Evolutionary conservation across 305 asterid species (phyloP).

Genomic region (Fraxinus xanthoxyloides): DNA sequence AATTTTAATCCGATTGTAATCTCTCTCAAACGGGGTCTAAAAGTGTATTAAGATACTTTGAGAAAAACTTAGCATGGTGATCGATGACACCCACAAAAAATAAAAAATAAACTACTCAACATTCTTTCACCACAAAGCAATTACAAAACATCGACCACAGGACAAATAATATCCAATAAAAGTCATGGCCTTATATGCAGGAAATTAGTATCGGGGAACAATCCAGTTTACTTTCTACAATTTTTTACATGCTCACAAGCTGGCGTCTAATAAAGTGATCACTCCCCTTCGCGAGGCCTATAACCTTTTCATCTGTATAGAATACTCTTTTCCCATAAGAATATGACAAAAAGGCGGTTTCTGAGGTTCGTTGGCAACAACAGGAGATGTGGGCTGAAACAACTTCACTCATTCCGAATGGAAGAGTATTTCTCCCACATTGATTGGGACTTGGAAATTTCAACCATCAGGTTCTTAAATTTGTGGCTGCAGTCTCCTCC

Average conservation of each 20-base stretch:
- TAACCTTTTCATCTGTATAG: slow-evolving; percentile 11
- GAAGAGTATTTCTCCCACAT: slow-evolving; percentile 82
- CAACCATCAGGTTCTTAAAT: slow-evolving; percentile 88
- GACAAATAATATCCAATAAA: background rate
- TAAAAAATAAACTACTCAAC: background rate
- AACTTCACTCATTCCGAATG: slow-evolving; percentile 74
- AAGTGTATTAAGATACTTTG: background rate
- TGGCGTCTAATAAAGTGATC: slow-evolving; percentile 6
- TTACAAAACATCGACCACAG: background rate
- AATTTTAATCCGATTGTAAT: too few relatives aligned
- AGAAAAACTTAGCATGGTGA: background rate
- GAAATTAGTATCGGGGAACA: slow-evolving; percentile 5
- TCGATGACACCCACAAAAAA: background rate
- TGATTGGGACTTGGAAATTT: slow-evolving; percentile 57
- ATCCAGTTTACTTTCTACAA: slow-evolving; percentile 7
- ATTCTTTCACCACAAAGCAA: background rate
- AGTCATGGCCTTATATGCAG: slow-evolving; percentile 13
- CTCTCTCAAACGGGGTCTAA: background rate
- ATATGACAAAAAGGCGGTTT: background rate
- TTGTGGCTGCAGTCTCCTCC: slow-evolving; percentile 96
- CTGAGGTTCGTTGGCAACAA: slow-evolving; percentile 15
- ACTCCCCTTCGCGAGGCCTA: slow-evolving; percentile 16
- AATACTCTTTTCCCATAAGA: slow-evolving; percentile 9
- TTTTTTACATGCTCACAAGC: background rate
- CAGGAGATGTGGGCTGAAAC: background rate